Conservation (phyloP, 805 yeast genomes). For the Saturnispora bothae region DNA sequence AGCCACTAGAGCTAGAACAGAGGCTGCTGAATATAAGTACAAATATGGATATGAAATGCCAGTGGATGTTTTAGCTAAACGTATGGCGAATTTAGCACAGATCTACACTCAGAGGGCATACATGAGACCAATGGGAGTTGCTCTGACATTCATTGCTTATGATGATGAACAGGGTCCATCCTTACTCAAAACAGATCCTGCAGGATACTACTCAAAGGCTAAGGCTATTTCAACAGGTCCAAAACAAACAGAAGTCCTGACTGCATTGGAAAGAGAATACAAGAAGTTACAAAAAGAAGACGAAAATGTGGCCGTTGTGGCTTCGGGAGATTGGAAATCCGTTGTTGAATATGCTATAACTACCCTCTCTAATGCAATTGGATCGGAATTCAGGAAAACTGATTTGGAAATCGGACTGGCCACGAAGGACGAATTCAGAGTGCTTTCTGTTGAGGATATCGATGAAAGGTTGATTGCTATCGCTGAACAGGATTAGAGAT, state of each 20-base stretch:
- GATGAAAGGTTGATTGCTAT: constrained; percentile 90
- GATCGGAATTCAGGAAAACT: constrained; percentile 87
- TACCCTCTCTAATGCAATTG: constrained; percentile 74
- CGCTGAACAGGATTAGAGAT: constrained; percentile 80
- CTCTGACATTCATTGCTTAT: constrained; percentile 75
- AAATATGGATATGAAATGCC: constrained; percentile 97
- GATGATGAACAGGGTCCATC: constrained; percentile 89
- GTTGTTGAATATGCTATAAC: constrained; percentile 86
- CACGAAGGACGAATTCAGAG: constrained; percentile 54
- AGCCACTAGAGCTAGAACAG: constrained; percentile 85
- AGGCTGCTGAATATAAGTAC: constrained; percentile 90
- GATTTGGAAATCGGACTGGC: constrained; percentile 94
- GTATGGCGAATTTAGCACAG: constrained; percentile 94
- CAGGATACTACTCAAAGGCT: constrained; percentile 87
- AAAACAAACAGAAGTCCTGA: constrained; percentile 90
- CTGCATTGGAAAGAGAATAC: constrained; percentile 80
- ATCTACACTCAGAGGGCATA: constrained; percentile 95
- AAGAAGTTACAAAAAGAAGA: constrained; percentile 41
- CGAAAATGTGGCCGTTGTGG: constrained; percentile 29
- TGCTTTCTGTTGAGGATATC: constrained; percentile 74
- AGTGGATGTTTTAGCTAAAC: constrained; percentile 79
- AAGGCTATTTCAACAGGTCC: constrained; percentile 95
- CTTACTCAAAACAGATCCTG: constrained; percentile 91
- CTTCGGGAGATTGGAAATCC: constrained; percentile 76
- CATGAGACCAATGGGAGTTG: constrained; percentile 96